Base-by-base conservation (phyloP, 2,329 filamentous ascomycete genomes). In the Tolypocladium nubicola region DNA sequence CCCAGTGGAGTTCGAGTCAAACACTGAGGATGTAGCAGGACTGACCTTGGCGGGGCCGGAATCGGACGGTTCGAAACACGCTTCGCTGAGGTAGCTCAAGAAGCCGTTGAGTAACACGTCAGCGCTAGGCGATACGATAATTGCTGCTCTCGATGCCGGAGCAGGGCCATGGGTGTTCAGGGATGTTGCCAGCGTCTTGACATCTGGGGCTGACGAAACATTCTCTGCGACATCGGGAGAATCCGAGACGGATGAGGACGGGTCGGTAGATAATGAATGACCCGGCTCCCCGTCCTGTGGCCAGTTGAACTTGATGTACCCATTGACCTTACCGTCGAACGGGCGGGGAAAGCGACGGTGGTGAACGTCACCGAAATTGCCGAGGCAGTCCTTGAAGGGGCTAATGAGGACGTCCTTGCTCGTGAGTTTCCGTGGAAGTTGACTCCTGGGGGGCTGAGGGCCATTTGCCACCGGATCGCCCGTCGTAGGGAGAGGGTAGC, bases 261-360 rank as follows among this genome's bases (percentile, higher is more conserved):
- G 52, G 33, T 21, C 37, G 5, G 10, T 21, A 14, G 16, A 33
- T 1, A 56, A 47, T 16, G 21, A 26, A 14, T 38, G 54, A 7
- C 54, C 52, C 7, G 47, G 52, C 8, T 38, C 37, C 35, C 37
- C 52, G 45, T 59, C 59, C 49, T 64, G 54, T n/a, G 67, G 66
- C 71, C 71, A 73, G 53, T 68, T 65, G 52, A 73, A 71, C 56
- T 73, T 73, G 57, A 73, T 66, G 59, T 73, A 73, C 2, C 71
- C 70, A 53, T 73, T 73, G 38, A 73, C 69, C 49, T 65, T 64
- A 19, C 71, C 71, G 45, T 70, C 67, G 3, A 61, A 40, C 1
- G 71, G 71, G 7, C 70, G 66, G 45, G 49, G 13, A 56, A 68
- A 73, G 2, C 62, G 66, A 49, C 63, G 66, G 4, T 53, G 35